Conservation (phyloP, 495 filamentous ascomycete species). For the Penicillium simplicissimum region DNA sequence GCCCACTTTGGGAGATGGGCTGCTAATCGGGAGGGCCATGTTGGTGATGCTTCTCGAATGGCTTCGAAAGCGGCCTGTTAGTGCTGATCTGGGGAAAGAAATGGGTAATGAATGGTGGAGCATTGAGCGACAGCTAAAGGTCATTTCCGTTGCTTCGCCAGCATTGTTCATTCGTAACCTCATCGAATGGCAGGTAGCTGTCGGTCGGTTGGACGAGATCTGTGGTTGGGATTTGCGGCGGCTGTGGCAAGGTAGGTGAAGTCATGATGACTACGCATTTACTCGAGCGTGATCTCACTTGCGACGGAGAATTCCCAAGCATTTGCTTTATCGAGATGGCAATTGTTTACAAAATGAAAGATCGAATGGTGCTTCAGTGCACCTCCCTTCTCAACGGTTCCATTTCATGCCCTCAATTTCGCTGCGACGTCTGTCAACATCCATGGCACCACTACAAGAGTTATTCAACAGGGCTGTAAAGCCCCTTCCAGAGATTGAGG, state of each 20-base stretch:
- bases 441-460: slow-evolving; percentile 36
- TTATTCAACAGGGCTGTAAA: slow-evolving; percentile 40
- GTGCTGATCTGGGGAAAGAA: neutral
- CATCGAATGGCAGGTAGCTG: neutral
- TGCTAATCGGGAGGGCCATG: slow-evolving; percentile 29
- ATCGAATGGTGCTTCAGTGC: neutral
- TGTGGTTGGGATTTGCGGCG: slow-evolving; percentile 9
- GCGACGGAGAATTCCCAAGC: slow-evolving; percentile 5
- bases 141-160: neutral
- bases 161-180: neutral
- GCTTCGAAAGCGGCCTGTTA: neutral
- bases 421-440: slow-evolving; percentile 4
- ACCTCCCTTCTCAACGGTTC: neutral
- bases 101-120: neutral
- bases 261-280: slow-evolving; percentile 35
- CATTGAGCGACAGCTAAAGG: neutral
- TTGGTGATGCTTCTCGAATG: slow-evolving; percentile 6
- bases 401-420: neutral
- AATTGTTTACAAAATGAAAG: neutral
- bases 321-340: neutral
- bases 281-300: slow-evolving; percentile 32
- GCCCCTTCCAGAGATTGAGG: slow-evolving; percentile 41
- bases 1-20: slow-evolving; percentile 32
- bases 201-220: neutral
- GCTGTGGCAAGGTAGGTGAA: slow-evolving; percentile 32